These are phyloP conservation scores for Flaveria floridana DNA, from an alignment of 140 eudicot genomes.

Conservation along the genomic window DNA sequence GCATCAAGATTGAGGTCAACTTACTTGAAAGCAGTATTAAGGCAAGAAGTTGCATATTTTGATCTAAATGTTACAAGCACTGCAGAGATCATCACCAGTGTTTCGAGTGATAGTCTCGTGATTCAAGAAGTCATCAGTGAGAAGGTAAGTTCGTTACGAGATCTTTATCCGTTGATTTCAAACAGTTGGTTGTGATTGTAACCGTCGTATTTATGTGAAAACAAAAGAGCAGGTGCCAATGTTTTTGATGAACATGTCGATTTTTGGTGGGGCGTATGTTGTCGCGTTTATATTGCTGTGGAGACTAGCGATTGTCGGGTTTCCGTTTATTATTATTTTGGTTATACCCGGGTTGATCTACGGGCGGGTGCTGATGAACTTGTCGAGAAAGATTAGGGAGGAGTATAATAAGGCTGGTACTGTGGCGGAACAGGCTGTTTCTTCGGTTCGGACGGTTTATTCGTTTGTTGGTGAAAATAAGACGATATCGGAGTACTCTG, in stretches of 20 bases:
- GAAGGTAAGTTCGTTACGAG: slow-evolving; percentile 41
- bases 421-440: slow-evolving; percentile 66
- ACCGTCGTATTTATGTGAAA: background rate
- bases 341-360: slow-evolving; percentile 75
- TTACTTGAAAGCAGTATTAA: slow-evolving; percentile 70
- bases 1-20: slow-evolving; percentile 62
- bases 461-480: slow-evolving; percentile 66
- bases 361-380: slow-evolving; percentile 58
- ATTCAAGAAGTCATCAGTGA: slow-evolving; percentile 82
- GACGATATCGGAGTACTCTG: slow-evolving; percentile 48
- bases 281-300: slow-evolving; percentile 61
- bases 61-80: slow-evolving; percentile 70
- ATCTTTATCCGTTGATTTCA: background rate
- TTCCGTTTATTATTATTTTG: slow-evolving; percentile 54
- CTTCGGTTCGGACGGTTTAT: slow-evolving; percentile 69
- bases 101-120: slow-evolving; percentile 66
- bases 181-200: background rate
- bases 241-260: slow-evolving; percentile 61
- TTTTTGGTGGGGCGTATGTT: slow-evolving; percentile 52
- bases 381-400: slow-evolving; percentile 56
- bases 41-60: slow-evolving; percentile 85
- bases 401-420: slow-evolving; percentile 58
- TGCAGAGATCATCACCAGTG: slow-evolving; percentile 66
- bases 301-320: slow-evolving; percentile 69
- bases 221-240: slow-evolving; percentile 53